Evolutionary conservation across 164 flowering plant species (phyloP).

Genomic region (Dillenia suffruticosa): DNA sequence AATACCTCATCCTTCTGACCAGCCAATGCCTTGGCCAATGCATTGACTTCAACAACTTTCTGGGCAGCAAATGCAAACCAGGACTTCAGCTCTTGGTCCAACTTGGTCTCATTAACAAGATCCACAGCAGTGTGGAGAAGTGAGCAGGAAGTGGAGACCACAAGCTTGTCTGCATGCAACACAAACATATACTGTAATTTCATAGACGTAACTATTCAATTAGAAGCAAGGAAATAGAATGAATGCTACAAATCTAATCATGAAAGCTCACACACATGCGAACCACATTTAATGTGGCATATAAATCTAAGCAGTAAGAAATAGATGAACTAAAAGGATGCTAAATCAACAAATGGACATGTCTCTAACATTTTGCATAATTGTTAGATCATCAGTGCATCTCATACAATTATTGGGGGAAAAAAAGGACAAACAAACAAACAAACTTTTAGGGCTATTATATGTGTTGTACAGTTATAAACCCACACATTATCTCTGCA

Average conservation of each 20-base stretch:
- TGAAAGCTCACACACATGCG: too few species aligned
- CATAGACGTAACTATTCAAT: too few species aligned
- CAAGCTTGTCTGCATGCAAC: constrained; percentile 62
- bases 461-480: neutral
- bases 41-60: constrained; percentile 88
- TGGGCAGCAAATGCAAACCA: constrained; percentile 99
- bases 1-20: constrained; percentile 81
- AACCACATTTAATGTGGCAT: too few species aligned
- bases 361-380: too few species aligned
- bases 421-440: neutral
- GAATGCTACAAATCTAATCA: too few species aligned
- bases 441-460: neutral
- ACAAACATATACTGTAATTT: too few species aligned
- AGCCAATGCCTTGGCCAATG: constrained; percentile 80
- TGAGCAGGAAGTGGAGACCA: constrained; percentile 93
- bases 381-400: too few species aligned
- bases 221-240: too few species aligned
- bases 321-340: neutral
- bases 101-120: constrained; percentile 74
- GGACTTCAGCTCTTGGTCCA: constrained; percentile 80
- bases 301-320: too few species aligned
- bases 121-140: constrained; percentile 97
- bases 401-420: too few species aligned
- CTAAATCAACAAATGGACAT: too few species aligned
- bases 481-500: too few species aligned